Evolutionary conservation across 495 filamentous ascomycete genomes (phyloP), one percentile per base, ranked within the genome.

Genomic region (Penicillium chermesinum): DNA sequence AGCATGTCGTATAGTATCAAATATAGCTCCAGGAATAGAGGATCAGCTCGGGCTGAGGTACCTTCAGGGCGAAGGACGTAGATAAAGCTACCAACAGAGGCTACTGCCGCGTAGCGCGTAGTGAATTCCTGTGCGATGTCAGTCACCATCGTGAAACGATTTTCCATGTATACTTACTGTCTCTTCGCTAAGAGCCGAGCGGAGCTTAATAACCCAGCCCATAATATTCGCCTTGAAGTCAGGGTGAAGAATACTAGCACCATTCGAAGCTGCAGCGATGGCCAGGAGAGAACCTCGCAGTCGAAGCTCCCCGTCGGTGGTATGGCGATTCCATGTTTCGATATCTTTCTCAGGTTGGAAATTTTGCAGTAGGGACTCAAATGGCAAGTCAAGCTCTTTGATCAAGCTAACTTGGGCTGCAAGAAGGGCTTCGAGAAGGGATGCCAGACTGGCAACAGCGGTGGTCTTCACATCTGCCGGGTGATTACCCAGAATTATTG

Each of bases 1-100:
- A 96, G 71, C 52, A 75, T 63, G 52, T 86, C 78, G 55, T 83
- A 85, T 3, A 84, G 50, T 6, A 73, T 54, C 18, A 83, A 42
- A 36, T 78, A 80, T 5, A 75, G 46, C 7, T 72, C 66, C 44
- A 79, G 35, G 55, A 77, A 44, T 52, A 59, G 44, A 5, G 41
- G 16, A 30, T 68, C 62, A 1, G 57, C 44, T 15, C 59, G 55
- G 18, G 67, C 58, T 50, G 66, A 35, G 41, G 52, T 35, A 32
- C 50, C 50, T 0, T 44, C 16, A 1, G 63, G 56, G 9, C 69
- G 65, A 7, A 67, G 49, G 13, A 53, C 49, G 9, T 54, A 55
- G 9, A 58, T 52, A 43, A 72, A 70, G 44, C 62, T 65, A 9
- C 50, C 48, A 7, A 79, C 60, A 10, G 69, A 71, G 18, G 52